These are phyloP conservation scores for Leccinellum luteum DNA, from an alignment of 768 basidiomycete genomes.

Conservation along the genomic window DNA sequence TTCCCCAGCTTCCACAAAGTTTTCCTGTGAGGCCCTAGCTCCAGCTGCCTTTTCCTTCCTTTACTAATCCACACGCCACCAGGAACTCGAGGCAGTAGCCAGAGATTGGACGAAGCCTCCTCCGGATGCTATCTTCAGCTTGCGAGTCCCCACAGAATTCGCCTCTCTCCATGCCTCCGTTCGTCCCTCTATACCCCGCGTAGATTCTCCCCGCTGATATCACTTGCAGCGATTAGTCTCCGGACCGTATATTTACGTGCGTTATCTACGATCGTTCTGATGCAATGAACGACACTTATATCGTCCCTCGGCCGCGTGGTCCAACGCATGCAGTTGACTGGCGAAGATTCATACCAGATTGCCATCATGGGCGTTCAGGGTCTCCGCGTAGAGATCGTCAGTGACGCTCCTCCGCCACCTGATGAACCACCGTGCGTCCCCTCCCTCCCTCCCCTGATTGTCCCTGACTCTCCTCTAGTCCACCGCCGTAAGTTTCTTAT, in stretches of 20 bases:
- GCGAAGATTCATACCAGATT: conserved; percentile 87
- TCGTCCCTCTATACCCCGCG: conserved; percentile 30
- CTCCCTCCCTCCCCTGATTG: background rate
- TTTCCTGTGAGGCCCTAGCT: conserved; percentile 49
- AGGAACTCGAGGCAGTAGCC: conserved; percentile 82
- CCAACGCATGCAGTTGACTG: conserved; percentile 54
- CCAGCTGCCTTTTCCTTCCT: background rate
- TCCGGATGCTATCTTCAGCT: conserved; percentile 68
- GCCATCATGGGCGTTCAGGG: conserved; percentile 82
- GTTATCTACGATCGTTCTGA: conserved; percentile 26
- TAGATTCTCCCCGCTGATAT: conserved; percentile 21
- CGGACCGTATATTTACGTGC: conserved; percentile 81
- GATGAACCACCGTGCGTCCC: conserved; percentile 71
- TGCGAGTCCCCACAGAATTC: conserved; percentile 85
- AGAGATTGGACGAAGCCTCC: conserved; percentile 87
- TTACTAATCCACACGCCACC: conserved; percentile 6
- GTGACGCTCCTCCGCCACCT: conserved; percentile 81
- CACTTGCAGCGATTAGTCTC: conserved; percentile 65
- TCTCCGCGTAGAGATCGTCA: conserved; percentile 81
- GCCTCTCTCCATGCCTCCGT: conserved; percentile 84
- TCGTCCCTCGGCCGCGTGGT: conserved; percentile 20
- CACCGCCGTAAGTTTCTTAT: conserved; percentile 46
- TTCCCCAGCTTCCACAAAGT: conserved; percentile 59
- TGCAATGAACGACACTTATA: conserved; percentile 9
- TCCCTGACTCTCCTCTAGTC: conserved; percentile 29